These are phyloP conservation scores for Trypanosoma grayi DNA, from an alignment of 208 protist genomes.

Conservation along the genomic window DNA sequence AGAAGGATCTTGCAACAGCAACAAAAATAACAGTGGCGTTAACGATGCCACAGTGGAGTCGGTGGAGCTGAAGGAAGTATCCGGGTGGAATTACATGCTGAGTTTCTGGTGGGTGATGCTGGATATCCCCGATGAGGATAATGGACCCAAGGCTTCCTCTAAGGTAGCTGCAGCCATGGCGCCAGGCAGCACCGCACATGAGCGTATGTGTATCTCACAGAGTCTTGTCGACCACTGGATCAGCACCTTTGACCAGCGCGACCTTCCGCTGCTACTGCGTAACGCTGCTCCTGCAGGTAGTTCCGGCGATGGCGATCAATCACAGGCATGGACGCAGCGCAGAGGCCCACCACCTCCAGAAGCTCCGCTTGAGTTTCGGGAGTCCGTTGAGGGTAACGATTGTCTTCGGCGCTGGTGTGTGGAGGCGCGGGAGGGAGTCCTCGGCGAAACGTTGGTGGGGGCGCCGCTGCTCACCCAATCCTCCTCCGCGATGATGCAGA, in stretches of 20 bases:
- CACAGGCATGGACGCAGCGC: not conserved
- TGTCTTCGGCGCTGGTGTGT: conserved; percentile 16
- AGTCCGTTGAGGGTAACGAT: conserved; percentile 21
- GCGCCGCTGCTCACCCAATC: conserved; percentile 4
- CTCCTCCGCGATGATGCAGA: conserved; percentile 1
- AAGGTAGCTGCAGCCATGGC: not conserved
- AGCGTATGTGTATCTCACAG: not conserved
- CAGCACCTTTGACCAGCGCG: not conserved
- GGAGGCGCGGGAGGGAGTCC: conserved; percentile 18
- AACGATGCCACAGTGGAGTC: not conserved
- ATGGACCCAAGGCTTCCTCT: not conserved
- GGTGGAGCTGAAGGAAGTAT: not conserved
- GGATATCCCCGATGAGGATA: conserved; percentile 18
- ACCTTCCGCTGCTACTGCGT: conserved; percentile 13
- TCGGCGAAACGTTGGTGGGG: not conserved
- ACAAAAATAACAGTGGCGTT: not conserved
- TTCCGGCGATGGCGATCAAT: no score
- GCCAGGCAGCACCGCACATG: not conserved
- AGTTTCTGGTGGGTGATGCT: conserved; percentile 29
- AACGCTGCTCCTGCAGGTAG: not conserved
- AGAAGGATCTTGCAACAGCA: not conserved
- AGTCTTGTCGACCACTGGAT: conserved; percentile 17
- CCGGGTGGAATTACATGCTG: conserved; percentile 21
- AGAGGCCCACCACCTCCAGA: not conserved
- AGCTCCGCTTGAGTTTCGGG: conserved; percentile 10